Evolutionary conservation across 2,329 filamentous ascomycete genomes (phyloP), one percentile per base, ranked within the genome.

Genomic region (Lecanoromycetidae sp.): DNA sequence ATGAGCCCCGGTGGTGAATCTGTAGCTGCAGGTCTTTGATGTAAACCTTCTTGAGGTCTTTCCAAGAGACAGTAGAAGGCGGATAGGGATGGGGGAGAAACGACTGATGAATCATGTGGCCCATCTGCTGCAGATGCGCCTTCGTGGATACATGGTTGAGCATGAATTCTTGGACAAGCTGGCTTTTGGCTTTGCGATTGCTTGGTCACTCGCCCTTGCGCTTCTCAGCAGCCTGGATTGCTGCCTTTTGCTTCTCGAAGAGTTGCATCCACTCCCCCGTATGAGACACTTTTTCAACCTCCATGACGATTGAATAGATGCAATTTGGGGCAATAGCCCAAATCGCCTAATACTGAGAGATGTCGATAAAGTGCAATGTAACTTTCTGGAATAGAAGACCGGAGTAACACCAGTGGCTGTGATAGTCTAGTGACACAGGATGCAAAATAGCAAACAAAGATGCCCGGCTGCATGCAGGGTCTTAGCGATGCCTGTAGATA

Each of bases 1-100:
- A 66, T 0, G 4, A 55, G 1, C 61, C 66, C 5, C 63, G 57
- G 54, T 69, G 66, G 46, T 68, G 64, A n/a, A 57, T 66, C 50
- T 68, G 63, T 13, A 67, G 55, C 13, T 25, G 36, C 5, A 70
- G 58, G 10, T 63, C 52, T 26, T 51, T 53, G 40, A 68, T 60
- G 3, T 13, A 15, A 6, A 46, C 3, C 25, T 40, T 46, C 12
- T 39, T 22, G 44, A 46, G 44, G 1, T 19, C 12, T 8, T 3
- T 2, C 4, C 38, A 20, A 30, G 44, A n/a, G 13, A 13, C 35
- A n/a, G 26, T 10, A 20, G 6, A 22, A 2, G 44, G 44, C 35
- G 23, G 26, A 39, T 46, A 46, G 5, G 44, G 44, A 1, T 5
- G n/a, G 5, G 35, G 15, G 10, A 46, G 13, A 8, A 12, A 46